These are phyloP conservation scores for Lactarius quietus DNA, from an alignment of 768 basidiomycete genomes.

Conservation along the genomic window DNA sequence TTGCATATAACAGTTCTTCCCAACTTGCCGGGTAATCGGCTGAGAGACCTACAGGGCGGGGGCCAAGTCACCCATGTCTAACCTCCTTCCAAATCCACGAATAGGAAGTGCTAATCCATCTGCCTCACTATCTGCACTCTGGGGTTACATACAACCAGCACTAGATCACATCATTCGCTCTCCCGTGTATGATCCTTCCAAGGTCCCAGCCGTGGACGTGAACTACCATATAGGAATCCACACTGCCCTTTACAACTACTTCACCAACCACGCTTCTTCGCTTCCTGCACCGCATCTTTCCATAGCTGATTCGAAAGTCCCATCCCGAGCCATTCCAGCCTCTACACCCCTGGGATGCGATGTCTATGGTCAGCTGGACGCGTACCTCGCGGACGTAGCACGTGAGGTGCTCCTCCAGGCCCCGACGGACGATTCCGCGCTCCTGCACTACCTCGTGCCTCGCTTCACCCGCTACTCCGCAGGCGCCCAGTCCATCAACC, in stretches of 20 bases:
- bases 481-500: slow-evolving; percentile 63
- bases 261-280: slow-evolving; percentile 32
- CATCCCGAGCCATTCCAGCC: slow-evolving; percentile 10
- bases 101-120: slow-evolving; percentile 62
- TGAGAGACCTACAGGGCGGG: not conserved
- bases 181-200: slow-evolving; percentile 54
- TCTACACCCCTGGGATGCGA: slow-evolving; percentile 42
- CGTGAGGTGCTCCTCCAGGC: slow-evolving; percentile 9
- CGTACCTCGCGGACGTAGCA: slow-evolving; percentile 53
- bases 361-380: slow-evolving; percentile 70
- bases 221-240: slow-evolving; percentile 74
- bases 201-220: slow-evolving; percentile 68
- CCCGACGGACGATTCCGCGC: slow-evolving; percentile 46
- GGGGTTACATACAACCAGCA: slow-evolving; percentile 73
- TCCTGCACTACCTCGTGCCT: slow-evolving; percentile 68
- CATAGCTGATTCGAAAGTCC: not conserved
- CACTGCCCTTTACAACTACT: slow-evolving; percentile 82
- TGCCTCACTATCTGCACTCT: slow-evolving; percentile 65
- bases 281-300: slow-evolving; percentile 17
- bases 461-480: slow-evolving; percentile 67
- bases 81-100: slow-evolving; percentile 20
- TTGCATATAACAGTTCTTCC: slow-evolving; percentile 3
- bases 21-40: slow-evolving; percentile 4
- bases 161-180: slow-evolving; percentile 73
- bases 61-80: slow-evolving; percentile 6